Evolutionary conservation across 169 alveolate species (phyloP).

Genomic region (Plasmodium vivax): DNA sequence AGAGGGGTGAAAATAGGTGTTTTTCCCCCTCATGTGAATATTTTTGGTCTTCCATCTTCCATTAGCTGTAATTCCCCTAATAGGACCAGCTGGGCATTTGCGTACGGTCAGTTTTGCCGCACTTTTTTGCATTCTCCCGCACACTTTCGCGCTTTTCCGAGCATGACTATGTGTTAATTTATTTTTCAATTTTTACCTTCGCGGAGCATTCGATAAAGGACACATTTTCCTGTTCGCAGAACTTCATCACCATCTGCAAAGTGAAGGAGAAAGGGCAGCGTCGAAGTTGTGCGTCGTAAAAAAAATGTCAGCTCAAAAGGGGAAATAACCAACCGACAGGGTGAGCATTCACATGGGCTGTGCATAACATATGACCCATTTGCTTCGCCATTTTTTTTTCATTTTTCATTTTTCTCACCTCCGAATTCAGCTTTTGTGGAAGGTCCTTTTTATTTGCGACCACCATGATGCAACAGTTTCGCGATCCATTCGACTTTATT

Average conservation of each 20-base stretch:
- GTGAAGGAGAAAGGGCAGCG: background rate
- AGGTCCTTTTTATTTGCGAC: slow-evolving; percentile 85
- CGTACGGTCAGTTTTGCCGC: background rate
- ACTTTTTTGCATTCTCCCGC: background rate
- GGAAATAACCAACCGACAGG: background rate
- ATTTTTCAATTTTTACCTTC: slow-evolving; percentile 62
- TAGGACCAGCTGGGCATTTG: background rate
- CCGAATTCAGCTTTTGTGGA: slow-evolving; percentile 67
- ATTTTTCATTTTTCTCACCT: slow-evolving; percentile 25
- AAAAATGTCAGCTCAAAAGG: background rate
- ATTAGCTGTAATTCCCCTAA: background rate
- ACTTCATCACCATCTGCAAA: slow-evolving; percentile 75
- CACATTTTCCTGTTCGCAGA: slow-evolving; percentile 70
- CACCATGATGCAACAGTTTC: slow-evolving; percentile 79
- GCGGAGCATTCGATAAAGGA: slow-evolving; percentile 81
- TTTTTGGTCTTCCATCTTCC: background rate
- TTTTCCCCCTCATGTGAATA: background rate
- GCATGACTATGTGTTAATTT: background rate
- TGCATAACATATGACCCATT: background rate
- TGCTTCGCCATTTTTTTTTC: background rate
- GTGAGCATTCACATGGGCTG: background rate
- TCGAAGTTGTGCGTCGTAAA: background rate
- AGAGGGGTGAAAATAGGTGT: background rate
- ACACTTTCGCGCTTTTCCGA: background rate
- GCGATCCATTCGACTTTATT: slow-evolving; percentile 81